Evolutionary conservation across 176 grass and related monocot species (phyloP), one percentile per base, ranked within the genome.

Genomic region (Carex pumila): DNA sequence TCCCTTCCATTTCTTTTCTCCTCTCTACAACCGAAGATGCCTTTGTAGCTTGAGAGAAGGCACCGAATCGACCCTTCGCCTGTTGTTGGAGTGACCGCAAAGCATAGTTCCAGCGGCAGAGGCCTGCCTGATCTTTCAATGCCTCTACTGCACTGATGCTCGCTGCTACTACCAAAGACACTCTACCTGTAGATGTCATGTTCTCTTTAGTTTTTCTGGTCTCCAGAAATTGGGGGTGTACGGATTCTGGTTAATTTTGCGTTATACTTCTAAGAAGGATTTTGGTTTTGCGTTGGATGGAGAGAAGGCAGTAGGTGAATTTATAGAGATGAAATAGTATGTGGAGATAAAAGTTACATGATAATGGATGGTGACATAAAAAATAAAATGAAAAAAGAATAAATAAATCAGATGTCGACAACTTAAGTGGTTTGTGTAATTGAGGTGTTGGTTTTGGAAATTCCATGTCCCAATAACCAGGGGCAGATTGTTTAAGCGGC

Each of bases 101-200:
- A 0, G 88, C 88, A 36, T 94, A 91, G 86, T 94, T 97, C 94
- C 90, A 97, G 14, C 94, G 77, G 34, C 34, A 36, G 34, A 36
- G 34, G 34, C 34, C 34, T 36, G 34, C 34, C 34, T 36, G 34
- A 36, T 36, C 34, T 36, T 36, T 36, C 73, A 95, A 84, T 6
- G 89, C 93, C 54, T 95, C 93, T 80, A 92, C 93, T 0, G 89
- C 85, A 25, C 89, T 87, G 4, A 95, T 85, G 83, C 88, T 95
- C 59, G 87, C 81, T 34, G 90, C 93, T 31, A 86, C 89, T 3
- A 79, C 64, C 83, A 89, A 89, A 29, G 90, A 92, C 9, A 84
- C 82, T 81, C 63, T 95, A 1, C 88, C 78, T 6, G 82, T 80
- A 39, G 25, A 67, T 0, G 85, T 84, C 88, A 89, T 25, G 25